phyloP scores from a whole-genome alignment of 176 grass and related monocot genomes.

The Cocos nucifera region DNA sequence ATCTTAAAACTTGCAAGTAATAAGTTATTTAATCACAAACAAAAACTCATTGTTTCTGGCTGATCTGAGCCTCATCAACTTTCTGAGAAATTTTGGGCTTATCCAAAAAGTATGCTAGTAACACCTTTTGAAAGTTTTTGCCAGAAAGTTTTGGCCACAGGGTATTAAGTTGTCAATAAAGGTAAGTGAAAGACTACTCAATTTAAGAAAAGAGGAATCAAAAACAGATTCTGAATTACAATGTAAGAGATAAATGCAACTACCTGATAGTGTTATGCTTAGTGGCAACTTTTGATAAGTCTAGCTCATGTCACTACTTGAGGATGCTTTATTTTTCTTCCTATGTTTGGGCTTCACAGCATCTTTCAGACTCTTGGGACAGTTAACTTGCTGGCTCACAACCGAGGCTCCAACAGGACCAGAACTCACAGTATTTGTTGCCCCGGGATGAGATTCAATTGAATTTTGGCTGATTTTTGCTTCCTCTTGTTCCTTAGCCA shows the following conservation, averaged over 20 bases:
- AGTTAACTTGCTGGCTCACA: slow-evolving; percentile 31
- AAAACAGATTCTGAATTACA: neutral
- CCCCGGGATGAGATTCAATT: slow-evolving; percentile 28
- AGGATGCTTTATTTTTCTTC: slow-evolving; percentile 45
- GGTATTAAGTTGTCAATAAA: too few species aligned
- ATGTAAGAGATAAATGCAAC: neutral
- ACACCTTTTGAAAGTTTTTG: too few species aligned
- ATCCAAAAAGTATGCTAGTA: too few species aligned
- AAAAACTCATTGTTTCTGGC: too few species aligned
- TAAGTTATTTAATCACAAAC: too few species aligned
- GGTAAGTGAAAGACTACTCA: too few species aligned
- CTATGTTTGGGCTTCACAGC: slow-evolving; percentile 74
- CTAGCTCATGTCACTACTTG: slow-evolving; percentile 11
- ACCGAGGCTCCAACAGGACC: slow-evolving; percentile 20
- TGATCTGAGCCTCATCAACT: too few species aligned
- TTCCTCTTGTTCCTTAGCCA: slow-evolving; percentile 14
- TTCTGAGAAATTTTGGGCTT: too few species aligned
- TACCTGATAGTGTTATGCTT: neutral
- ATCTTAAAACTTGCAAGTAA: too few species aligned
- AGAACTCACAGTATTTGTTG: slow-evolving; percentile 22
- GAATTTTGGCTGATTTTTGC: slow-evolving; percentile 24
- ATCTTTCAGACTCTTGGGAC: slow-evolving; percentile 71
- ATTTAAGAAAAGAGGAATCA: too few species aligned
- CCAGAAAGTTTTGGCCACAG: too few species aligned
- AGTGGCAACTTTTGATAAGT: too few species aligned